Conservation (phyloP, 305 asterid species). For the Solanum hybrid region DNA sequence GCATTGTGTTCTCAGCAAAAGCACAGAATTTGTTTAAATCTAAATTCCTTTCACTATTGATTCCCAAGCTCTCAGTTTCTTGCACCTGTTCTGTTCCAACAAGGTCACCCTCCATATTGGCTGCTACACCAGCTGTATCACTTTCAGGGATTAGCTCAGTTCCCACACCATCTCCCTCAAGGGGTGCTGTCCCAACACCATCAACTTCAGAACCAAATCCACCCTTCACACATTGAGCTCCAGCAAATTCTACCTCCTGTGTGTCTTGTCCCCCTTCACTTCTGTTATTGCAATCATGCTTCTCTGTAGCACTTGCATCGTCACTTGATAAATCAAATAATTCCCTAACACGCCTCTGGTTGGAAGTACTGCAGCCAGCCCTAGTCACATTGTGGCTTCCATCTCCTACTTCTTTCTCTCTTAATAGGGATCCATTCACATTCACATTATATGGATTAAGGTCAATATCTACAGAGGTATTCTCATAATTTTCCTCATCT, state of each 20-base stretch:
- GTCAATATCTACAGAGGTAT: slow-evolving; percentile 55
- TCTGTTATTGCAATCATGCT: slow-evolving; percentile 64
- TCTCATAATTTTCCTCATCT: slow-evolving; percentile 76
- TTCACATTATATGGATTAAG: slow-evolving; percentile 28
- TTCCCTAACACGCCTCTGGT: slow-evolving; percentile 22
- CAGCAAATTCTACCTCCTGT: slow-evolving; percentile 64
- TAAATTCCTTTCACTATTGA: slow-evolving; percentile 20
- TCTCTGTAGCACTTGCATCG: slow-evolving; percentile 72
- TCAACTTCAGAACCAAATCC: slow-evolving; percentile 82
- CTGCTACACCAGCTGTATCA: slow-evolving; percentile 35
- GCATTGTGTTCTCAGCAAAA: slow-evolving; percentile 38
- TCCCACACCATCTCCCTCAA: slow-evolving; percentile 39
- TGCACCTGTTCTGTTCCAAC: slow-evolving; percentile 56
- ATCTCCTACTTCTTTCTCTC: slow-evolving; percentile 25
- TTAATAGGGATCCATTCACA: slow-evolving; percentile 12
- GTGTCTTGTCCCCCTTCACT: slow-evolving; percentile 53
- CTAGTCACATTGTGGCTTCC: slow-evolving; percentile 26
- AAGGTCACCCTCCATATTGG: slow-evolving; percentile 32
- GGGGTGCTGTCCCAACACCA: slow-evolving; percentile 37
- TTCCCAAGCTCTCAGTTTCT: slow-evolving; percentile 56
- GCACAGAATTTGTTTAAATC: slow-evolving; percentile 36
- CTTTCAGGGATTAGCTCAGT: slow-evolving; percentile 55
- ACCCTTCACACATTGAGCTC: slow-evolving; percentile 36
- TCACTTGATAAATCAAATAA: slow-evolving; percentile 49
- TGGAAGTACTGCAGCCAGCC: slow-evolving; percentile 24